These are phyloP conservation scores for slime mould (Dictyostelium discoideum) DNA, from an alignment of 78 protist genomes.

Conservation along the genomic window dicty_2.7 NC_007089.4:343501-344000, in stretches of 20 bases:
- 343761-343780: slow-evolving; percentile 80
- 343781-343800: slow-evolving; percentile 82
- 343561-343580: too few species aligned
- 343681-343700: slow-evolving; percentile 91
- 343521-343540: too few species aligned
- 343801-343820: slow-evolving; percentile 84
- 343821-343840: slow-evolving; percentile 86
- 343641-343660: too few species aligned
- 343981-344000: slow-evolving; percentile 85
- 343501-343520: too few species aligned
- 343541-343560: too few species aligned
- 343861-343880: slow-evolving; percentile 95
- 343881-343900: slow-evolving; percentile 95
- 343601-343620: background rate
- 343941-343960: slow-evolving; percentile 78
- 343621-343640: too few species aligned
- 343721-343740: slow-evolving; percentile 79
- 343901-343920: slow-evolving; percentile 86
- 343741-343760: slow-evolving; percentile 94
- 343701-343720: slow-evolving; percentile 94
- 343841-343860: slow-evolving; percentile 90
- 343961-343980: slow-evolving; percentile 85
- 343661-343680: background rate
- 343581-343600: background rate
- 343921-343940: slow-evolving; percentile 90